A percentile compares a stretch with the other conserved stretches of the same genome.
These are phyloP conservation scores for Colletotrichum orbiculare DNA, from an alignment of 2,329 filamentous ascomycete genomes.

Conservation along the genomic window DNA sequence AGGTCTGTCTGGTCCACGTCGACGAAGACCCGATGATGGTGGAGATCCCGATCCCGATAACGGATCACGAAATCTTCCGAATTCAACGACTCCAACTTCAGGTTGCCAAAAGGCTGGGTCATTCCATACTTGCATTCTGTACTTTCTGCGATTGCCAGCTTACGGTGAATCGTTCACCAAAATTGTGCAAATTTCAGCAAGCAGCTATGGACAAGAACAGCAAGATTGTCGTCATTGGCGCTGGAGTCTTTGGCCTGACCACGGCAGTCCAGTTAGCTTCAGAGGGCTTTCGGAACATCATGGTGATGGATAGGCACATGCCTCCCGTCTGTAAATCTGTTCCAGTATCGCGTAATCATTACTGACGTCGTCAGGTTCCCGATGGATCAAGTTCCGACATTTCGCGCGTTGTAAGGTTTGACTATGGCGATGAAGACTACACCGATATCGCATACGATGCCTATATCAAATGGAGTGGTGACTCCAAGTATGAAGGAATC, in stretches of 20 bases:
- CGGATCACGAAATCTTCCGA: no score
- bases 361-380: constrained; percentile 30
- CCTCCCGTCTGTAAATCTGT: constrained; percentile 41
- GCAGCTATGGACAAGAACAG: constrained; percentile 6
- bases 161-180: no score
- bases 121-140: no score
- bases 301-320: constrained; percentile 47
- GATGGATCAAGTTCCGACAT: constrained; percentile 53
- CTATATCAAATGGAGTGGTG: constrained; percentile 43
- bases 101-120: no score
- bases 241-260: constrained; percentile 45
- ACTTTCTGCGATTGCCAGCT: no score
- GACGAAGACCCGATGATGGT: no score
- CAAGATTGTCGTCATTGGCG: constrained; percentile 43
- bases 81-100: no score
- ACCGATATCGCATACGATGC: constrained; percentile 59
- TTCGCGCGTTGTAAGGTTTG: constrained; percentile 55
- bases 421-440: constrained; percentile 74
- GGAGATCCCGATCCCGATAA: no score
- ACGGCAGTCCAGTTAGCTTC: constrained; percentile 41
- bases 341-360: background rate
- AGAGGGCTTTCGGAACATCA: constrained; percentile 46
- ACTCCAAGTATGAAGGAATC: constrained; percentile 36
- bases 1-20: no score
- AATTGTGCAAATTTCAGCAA: no score